Base-by-base conservation (phyloP, 2,329 filamentous ascomycete species). In the Fusarium sp. region DNA sequence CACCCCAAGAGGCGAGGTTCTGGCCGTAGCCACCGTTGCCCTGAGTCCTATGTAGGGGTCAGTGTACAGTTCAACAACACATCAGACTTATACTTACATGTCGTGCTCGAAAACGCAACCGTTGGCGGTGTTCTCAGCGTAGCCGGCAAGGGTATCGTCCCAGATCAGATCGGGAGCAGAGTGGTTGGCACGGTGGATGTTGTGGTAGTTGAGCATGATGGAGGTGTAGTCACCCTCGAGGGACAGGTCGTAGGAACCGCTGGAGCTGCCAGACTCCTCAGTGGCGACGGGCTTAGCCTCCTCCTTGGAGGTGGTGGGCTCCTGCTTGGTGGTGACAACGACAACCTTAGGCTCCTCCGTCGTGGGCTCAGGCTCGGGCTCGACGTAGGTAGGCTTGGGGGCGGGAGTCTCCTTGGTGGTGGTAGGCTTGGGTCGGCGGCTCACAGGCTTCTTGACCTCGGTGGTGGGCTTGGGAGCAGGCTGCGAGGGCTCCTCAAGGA, bases 181-280 rank as follows among this genome's bases (percentile, higher is more conserved):
- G 88, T 98, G 95, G 86, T 97, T 97, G 80, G 87, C 82, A 73
- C 97, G 95, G 85, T 97, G 94, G 63, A 92, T 79, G 86, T 98
- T 98, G 92, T 98, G 97, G 81, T 94, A 90, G 78, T 92, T 87
- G 59, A 96, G 78, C 59, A 88, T 87, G 16, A 83, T 80, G 66
- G 81, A 81, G 67, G 78, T 39, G 68, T 86, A 84, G 64, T 82
- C 74, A 48, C 66, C 67, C 13, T 67, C 63, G 13, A 74, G 50
- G 23, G 74, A 65, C 39, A 75, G 52, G 57, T 61, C 48, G 37
- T 73, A 35, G 6, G 68, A 54, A 45, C 66, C 27, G 65, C 54
- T 59, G 58, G 69, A 50, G 45, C 56, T 54, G 43, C 25, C 56
- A 25, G 67, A 25, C 32, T 58, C 54, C 34, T 58, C 13, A 23